Evolutionary conservation across 2,329 filamentous ascomycete genomes (phyloP), one percentile per base, ranked within the genome.

Genomic region (Nothophoma quercina): DNA sequence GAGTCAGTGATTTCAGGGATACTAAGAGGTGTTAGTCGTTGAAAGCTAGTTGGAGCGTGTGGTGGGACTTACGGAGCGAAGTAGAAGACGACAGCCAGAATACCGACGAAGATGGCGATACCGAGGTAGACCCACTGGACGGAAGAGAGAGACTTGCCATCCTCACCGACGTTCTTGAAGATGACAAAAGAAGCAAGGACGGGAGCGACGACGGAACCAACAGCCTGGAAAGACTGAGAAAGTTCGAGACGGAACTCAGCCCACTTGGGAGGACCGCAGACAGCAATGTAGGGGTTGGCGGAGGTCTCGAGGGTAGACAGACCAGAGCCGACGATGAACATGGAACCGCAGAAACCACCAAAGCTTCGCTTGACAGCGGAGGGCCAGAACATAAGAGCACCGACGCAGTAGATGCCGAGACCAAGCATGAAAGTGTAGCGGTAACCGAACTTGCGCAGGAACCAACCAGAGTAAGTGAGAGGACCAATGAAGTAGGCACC

Each of bases 91-190:
- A 79, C 71, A 0, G 86, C 89, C 2, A 92, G 79, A 3, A 85
- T 64, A 59, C 85, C 85, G 25, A 91, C 89, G 57, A 91, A 91
- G 65, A 83, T 78, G 3, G 87, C 90, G 55, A 93, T 88, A 48
- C 87, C 88, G n/a, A 95, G 82, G 63, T 95, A 95, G 0, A 90
- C 87, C 85, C 86, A 92, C 34, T 92, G 88, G 1, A 92, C 89
- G 49, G 87, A 86, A 59, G 80, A 79, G 3, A 95, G 80, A 1
- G 83, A 83, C 23, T 79, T 72, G 2, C 75, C 72, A 8, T 82
- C 77, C 45, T 84, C 79, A 39, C 84, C 82, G 7, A 89, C 81
- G 10, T 81, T 77, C 49, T 81, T 83, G 76, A 92, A 92, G 75
- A 92, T 89, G 50, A 88, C 87, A 54, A 87, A 87, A 1, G 86